Evolutionary conservation across 2,329 filamentous ascomycete species (phyloP), one percentile per base, ranked within the genome.

Genomic region (Epichloe typhina): DNA sequence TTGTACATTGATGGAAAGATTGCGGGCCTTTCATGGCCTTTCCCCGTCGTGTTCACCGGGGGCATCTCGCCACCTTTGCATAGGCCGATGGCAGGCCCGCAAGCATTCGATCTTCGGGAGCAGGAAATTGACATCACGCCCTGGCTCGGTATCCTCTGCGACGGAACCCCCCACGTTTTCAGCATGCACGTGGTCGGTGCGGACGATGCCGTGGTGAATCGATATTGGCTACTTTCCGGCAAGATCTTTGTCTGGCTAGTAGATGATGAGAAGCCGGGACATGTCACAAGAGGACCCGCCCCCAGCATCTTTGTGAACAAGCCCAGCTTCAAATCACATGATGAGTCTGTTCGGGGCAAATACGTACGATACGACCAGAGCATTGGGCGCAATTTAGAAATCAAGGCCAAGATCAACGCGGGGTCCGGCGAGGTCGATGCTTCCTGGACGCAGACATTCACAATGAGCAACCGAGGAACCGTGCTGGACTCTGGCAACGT

Each of bases 231-330:
- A 15, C 75, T 93, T 3, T 84, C 83, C 0, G 87, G 85, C 39
- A 93, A 90, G 64, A 72, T 91, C 11, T 91, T 93, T 61, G 58
- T 89, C n/a, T 93, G 86, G 80, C 71, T 83, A 80, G 71, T 83
- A 0, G 80, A 83, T 19, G 17, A 19, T 57, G 62, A 67, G 2
- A 61, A 63, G 17, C 37, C 37, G 6, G 67, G 63, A 3, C 73
- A 84, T 51, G 53, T 62, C 1, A 62, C 83, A n/a, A 71, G 70
- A 3, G 54, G 51, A 13, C 13, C 11, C 5, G 38, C 13, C 11
- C 52, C 53, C 2, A 31, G 3, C 3, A 41, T 55, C 23, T 43
- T 43, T 1, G 6, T 52, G 2, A 48, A 38, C 38, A 35, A 23
- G 12, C 46, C 48, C 5, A 17, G 49, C n/a, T 51, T 49, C 3